phyloP scores from a whole-genome alignment of 495 filamentous ascomycete genomes.

The Baudoinia panamericana region DNA sequence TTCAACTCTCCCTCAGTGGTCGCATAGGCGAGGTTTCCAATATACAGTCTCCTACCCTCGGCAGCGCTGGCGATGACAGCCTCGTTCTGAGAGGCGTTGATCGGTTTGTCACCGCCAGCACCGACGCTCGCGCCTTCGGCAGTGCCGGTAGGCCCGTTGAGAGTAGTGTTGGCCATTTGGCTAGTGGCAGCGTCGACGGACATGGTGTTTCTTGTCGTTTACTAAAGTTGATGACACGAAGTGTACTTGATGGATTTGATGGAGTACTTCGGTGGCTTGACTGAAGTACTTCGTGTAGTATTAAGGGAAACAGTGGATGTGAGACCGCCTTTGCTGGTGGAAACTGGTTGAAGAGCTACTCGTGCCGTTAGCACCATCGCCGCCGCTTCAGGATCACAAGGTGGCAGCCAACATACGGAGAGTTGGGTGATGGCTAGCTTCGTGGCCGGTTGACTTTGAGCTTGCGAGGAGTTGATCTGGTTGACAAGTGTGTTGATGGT shows the following conservation, averaged over 20 bases:
- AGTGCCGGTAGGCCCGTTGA: constrained; percentile 36
- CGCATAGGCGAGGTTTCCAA: constrained; percentile 99
- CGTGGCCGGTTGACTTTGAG: constrained; percentile 26
- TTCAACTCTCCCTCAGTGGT: constrained; percentile 99
- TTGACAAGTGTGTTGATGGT: constrained; percentile 22
- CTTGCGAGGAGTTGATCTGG: constrained; percentile 21
- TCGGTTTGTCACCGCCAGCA: constrained; percentile 31
- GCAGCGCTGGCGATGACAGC: constrained; percentile 92
- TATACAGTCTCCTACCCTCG: constrained; percentile 97
- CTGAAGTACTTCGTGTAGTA: constrained; percentile 17
- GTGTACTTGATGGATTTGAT: constrained; percentile 7
- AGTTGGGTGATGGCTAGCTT: constrained; percentile 34
- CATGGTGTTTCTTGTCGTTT: constrained; percentile 27
- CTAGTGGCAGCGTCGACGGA: constrained; percentile 70
- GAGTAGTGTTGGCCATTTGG: constrained; percentile 61
- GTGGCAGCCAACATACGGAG: constrained; percentile 25
- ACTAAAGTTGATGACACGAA: constrained; percentile 29
- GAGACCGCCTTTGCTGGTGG: constrained; percentile 26
- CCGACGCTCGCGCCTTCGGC: constrained; percentile 26
- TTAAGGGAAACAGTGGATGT: constrained; percentile 29
- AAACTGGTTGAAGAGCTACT: constrained; percentile 27
- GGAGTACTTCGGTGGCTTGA: constrained; percentile 19
- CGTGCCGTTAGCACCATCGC: no score
- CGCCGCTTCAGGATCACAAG: no score
- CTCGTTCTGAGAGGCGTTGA: constrained; percentile 54